Conservation (phyloP, 352 stramenopile genomes). For the Pythium brassicae region DNA sequence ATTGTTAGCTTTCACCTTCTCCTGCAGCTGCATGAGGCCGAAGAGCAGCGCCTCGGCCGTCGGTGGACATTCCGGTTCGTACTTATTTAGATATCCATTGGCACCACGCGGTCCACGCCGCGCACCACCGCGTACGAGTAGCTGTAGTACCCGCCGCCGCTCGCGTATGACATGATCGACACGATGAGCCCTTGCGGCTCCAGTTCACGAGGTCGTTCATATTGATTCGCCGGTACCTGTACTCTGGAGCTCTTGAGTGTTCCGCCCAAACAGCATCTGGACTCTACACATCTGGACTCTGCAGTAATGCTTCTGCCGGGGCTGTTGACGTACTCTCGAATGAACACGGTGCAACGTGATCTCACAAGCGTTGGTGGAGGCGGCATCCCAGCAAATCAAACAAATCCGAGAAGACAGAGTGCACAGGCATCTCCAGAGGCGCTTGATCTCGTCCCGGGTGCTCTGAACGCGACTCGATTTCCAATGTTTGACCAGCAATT, state of each 20-base stretch:
- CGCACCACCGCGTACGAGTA: conserved; percentile 98
- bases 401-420: too few species aligned
- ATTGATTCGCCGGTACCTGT: conserved; percentile 94
- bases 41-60: conserved; percentile 98
- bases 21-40: conserved; percentile 98
- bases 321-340: too few species aligned
- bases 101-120: conserved; percentile 96
- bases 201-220: conserved; percentile 99
- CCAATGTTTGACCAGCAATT: too few species aligned
- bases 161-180: conserved; percentile 98
- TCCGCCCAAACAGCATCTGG: too few species aligned
- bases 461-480: too few species aligned
- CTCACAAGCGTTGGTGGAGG: too few species aligned
- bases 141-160: conserved; percentile 91
- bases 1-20: conserved; percentile 99
- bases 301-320: too few species aligned
- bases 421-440: too few species aligned
- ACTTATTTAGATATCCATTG: conserved; percentile 99
- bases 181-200: conserved; percentile 96
- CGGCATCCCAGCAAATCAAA: too few species aligned
- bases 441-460: too few species aligned
- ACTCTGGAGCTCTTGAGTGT: conserved; percentile 67
- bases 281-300: too few species aligned
- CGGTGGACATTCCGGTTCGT: conserved; percentile 98
- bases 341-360: too few species aligned